Percentiles rank a stretch among this genome's conserved stretches.
Evolutionary conservation across 345 rosid species (phyloP).

Genomic region (Eucalyptus grandis): DNA sequence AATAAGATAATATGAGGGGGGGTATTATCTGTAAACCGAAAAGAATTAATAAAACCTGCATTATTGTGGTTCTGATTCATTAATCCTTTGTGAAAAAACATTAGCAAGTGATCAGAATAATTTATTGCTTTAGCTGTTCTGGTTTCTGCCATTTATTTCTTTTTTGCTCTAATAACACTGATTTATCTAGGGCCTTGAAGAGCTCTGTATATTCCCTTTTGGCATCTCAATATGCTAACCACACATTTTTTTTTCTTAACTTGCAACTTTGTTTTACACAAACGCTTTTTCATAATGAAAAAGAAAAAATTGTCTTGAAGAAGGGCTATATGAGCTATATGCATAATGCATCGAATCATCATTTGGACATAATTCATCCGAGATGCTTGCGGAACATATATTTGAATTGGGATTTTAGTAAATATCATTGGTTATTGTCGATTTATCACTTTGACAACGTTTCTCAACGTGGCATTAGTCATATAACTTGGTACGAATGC

Average conservation of each 20-base stretch:
- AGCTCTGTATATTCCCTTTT: not conserved
- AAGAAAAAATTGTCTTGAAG: not conserved
- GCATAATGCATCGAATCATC: not conserved
- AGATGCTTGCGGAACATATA: not conserved
- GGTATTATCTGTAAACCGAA: not conserved
- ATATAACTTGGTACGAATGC: not conserved
- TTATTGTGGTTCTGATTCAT: not conserved
- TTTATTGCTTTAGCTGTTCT: not conserved
- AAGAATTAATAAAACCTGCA: not conserved
- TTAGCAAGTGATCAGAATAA: not conserved
- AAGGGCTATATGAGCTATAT: not conserved
- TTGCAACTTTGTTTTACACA: not conserved
- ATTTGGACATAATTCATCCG: not conserved
- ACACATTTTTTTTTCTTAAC: not conserved
- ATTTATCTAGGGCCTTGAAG: not conserved
- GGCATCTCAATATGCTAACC: not conserved
- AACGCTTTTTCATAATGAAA: not conserved
- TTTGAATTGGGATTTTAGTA: not conserved
- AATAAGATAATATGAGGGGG: not conserved
- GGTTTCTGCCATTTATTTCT: not conserved
- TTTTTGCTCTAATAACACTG: not conserved
- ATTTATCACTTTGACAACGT: not conserved
- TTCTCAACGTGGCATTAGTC: not conserved
- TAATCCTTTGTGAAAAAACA: not conserved
- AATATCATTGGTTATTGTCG: not conserved